Evolutionary conservation across 164 flowering plant genomes (phyloP), one percentile per base, ranked within the genome.

Genomic region (Vitis rotundifolia): DNA sequence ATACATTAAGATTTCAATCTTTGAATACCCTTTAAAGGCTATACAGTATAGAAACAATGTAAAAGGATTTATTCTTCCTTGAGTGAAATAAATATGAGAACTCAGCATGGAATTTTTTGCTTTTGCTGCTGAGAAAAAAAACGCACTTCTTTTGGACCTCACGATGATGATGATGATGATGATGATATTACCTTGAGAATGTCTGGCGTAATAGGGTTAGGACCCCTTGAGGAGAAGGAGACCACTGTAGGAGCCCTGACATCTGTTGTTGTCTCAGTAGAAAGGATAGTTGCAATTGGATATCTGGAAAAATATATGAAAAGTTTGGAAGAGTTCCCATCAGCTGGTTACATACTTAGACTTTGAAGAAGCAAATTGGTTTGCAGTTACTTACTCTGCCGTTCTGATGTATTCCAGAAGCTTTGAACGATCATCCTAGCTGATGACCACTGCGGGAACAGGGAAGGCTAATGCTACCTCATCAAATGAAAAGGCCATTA

Each of bases 131-230:
- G 1, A 19, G 22, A 19, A 19, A 19, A 19, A 19, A 19, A 19
- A 19, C n/a, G 22, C 1, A 19, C n/a, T n/a, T n/a, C 22, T 19
- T 19, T 19, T 19, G 22, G 22, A 19, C 22, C 22, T 19, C 22
- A 19, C 22, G 22, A 19, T 19, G 22, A 19, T 19, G 22, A 19
- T 19, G 22, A 19, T 19, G 22, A 19, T 19, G 22, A 19, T 19
- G 22, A 19, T 19, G 15, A 5, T 7, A 53, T 70, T 70, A 60
- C 73, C 77, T 70, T 76, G 2, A 72, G 70, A 56, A 76, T 64
- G 29, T 71, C 68, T 14, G 75, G 69, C 13, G 56, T 63, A 54
- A 70, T 68, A 9, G 56, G 64, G 56, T 63, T 19, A 19, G 22
- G 22, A 19, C 22, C 22, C 22, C 22, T 19, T 19, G 22, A 19